phyloP scores from a whole-genome alignment of 1,284 basidiomycete genomes.

The Apiotrichum siamense region DNA sequence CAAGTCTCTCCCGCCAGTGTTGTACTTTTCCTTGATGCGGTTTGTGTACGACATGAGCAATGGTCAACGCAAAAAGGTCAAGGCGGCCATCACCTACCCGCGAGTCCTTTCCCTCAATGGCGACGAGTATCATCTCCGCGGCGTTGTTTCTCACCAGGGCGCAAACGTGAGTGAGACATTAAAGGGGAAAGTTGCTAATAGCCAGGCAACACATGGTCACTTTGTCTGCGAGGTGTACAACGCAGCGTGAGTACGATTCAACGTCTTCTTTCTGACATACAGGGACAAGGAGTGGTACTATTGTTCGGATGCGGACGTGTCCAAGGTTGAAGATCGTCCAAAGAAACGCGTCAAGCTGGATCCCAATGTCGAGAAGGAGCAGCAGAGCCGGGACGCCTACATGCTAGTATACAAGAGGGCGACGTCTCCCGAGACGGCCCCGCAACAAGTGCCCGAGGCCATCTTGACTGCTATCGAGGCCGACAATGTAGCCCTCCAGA shows the following conservation, averaged over 20 bases:
- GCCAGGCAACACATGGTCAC: constrained; percentile 86
- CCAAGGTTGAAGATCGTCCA: constrained; percentile 13
- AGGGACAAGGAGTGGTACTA: constrained; percentile 75
- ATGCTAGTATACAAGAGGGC: constrained; percentile 77
- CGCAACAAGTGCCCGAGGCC: constrained; percentile 50
- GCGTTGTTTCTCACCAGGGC: constrained; percentile 77
- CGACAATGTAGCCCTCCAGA: constrained; percentile 50
- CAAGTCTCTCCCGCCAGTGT: constrained; percentile 63
- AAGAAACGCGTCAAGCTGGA: constrained; percentile 22
- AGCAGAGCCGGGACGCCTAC: constrained; percentile 74
- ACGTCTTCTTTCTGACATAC: constrained; percentile 3
- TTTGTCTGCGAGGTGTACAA: constrained; percentile 86
- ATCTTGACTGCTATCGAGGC: constrained; percentile 55
- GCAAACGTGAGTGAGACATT: constrained; percentile 40
- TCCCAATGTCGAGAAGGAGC: constrained; percentile 1
- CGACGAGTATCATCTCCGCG: constrained; percentile 64
- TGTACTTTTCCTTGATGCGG: constrained; percentile 81
- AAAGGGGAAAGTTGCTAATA: constrained; percentile 43
- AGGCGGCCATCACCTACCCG: constrained; percentile 69
- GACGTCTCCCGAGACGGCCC: constrained; percentile 16
- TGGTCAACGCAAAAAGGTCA: constrained; percentile 75
- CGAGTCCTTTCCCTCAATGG: constrained; percentile 56
- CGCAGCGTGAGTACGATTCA: constrained; percentile 53
- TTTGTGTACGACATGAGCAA: constrained; percentile 76
- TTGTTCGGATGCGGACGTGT: constrained; percentile 69